Evolutionary conservation across 73 alveolate genomes (phyloP), one percentile per base, ranked within the genome.

Genomic region (Tetrahymena thermophila): DNA sequence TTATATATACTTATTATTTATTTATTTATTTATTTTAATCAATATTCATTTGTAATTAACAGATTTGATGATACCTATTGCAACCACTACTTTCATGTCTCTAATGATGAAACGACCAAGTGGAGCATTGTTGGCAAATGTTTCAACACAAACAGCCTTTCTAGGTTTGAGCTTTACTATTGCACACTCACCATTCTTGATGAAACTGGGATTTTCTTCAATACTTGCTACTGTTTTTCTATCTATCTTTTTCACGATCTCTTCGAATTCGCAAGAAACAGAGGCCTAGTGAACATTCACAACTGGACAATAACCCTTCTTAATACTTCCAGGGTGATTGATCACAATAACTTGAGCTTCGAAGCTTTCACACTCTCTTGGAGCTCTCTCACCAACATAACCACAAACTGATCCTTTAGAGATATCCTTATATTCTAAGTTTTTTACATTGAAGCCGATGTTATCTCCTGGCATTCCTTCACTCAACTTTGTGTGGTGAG

Each of bases 391-490:
- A 94, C 94, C 94, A 23, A 94, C 35, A 95, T 97, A 97, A 28
- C 97, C 97, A 93, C 96, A 94, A 85, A 97, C 98, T 96, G 94
- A 94, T 56, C 99, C 99, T 94, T 98, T 97, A 94, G 95, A 94
- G 44, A 97, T 94, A 89, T 97, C 98, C 84, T 97, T 96, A n/a
- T 94, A 95, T 42, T 97, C 57, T 15, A 97, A 94, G 71, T 96
- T 96, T 94, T 97, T 97, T 31, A 97, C 96, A 57, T 93, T 93
- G 97, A 97, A 97, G 34, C 99, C 98, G 40, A 97, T 97, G 95
- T 96, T 96, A 96, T 97, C 98, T 21, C 99, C 99, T 42, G 98
- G 98, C 43, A 93, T 37, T 35, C 98, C 98, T 97, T 97, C 98
- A 84, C 83, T 97, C 95, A 97, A 85, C 57, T 97, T 34, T 10